Evolutionary conservation across 1,284 basidiomycete species (phyloP).

Genomic region (Gymnopus androsaceus): DNA sequence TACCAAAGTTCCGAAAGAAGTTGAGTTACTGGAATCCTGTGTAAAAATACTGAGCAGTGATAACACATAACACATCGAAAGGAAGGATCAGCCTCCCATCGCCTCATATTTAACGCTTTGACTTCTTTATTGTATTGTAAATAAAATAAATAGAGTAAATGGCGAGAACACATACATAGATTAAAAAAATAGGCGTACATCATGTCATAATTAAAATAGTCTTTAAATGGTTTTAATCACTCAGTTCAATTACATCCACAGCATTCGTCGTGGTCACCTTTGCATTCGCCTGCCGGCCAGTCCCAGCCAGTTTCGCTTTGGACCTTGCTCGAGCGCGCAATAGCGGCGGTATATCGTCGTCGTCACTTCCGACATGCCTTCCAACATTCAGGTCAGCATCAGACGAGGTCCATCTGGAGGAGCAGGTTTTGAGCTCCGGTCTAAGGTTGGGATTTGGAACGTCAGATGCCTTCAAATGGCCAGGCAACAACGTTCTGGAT

Average conservation of each 20-base stretch:
- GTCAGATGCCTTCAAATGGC: neutral
- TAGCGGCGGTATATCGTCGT: constrained; percentile 2
- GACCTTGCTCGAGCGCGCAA: constrained; percentile 1
- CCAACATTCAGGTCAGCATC: neutral
- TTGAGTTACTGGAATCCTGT: no score
- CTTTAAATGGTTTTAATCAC: neutral
- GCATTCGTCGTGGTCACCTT: neutral
- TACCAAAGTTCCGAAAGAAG: neutral
- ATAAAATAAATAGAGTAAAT: no score
- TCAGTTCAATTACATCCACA: constrained; percentile 4
- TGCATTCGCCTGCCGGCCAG: neutral
- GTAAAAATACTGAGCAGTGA: no score
- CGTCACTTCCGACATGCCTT: neutral
- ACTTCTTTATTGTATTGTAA: no score
- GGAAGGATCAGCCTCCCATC: no score
- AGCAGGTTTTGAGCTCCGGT: neutral
- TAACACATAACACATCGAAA: neutral
- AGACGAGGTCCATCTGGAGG: neutral
- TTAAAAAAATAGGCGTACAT: neutral
- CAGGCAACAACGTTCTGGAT: neutral
- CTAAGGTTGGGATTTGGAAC: neutral
- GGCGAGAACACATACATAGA: no score
- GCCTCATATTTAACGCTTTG: no score
- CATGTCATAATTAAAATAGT: neutral
- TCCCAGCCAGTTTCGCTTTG: neutral